These are phyloP conservation scores for Capsella bursapastoris DNA, from an alignment of 345 rosid species.

Conservation along the genomic window DNA sequence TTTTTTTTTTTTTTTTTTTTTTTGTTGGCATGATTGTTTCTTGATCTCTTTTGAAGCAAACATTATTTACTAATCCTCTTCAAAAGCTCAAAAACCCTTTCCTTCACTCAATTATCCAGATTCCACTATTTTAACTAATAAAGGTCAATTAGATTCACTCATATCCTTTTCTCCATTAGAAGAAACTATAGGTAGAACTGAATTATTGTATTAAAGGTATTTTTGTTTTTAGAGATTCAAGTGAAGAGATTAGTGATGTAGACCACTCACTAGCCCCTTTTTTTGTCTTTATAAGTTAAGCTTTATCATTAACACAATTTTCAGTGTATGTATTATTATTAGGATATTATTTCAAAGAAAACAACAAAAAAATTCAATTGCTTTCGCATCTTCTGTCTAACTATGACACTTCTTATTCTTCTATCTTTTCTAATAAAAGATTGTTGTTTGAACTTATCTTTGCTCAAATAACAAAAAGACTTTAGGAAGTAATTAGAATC, in stretches of 20 bases:
- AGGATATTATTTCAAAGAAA: background rate
- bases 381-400: slow-evolving; percentile 18
- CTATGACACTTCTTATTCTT: slow-evolving; percentile 17
- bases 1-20: too few relatives aligned
- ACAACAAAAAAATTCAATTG: slow-evolving; percentile 10
- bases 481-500: slow-evolving; percentile 4
- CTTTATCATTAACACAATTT: background rate
- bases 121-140: slow-evolving; percentile 3
- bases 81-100: background rate
- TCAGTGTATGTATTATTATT: slow-evolving; percentile 1
- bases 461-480: background rate
- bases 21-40: background rate
- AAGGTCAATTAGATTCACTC: slow-evolving; percentile 2
- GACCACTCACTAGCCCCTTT: slow-evolving; percentile 10
- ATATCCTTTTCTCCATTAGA: background rate
- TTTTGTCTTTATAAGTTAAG: slow-evolving; percentile 16
- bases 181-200: background rate
- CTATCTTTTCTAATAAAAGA: slow-evolving; percentile 3
- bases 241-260: slow-evolving; percentile 13
- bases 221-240: slow-evolving; percentile 11
- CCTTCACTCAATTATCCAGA: background rate
- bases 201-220: slow-evolving; percentile 6
- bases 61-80: background rate
- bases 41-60: slow-evolving; percentile 4
- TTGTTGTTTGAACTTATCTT: slow-evolving; percentile 25